These are phyloP conservation scores for Aspergillus cristatus DNA, from an alignment of 495 filamentous ascomycete species.

Conservation along the genomic window DNA sequence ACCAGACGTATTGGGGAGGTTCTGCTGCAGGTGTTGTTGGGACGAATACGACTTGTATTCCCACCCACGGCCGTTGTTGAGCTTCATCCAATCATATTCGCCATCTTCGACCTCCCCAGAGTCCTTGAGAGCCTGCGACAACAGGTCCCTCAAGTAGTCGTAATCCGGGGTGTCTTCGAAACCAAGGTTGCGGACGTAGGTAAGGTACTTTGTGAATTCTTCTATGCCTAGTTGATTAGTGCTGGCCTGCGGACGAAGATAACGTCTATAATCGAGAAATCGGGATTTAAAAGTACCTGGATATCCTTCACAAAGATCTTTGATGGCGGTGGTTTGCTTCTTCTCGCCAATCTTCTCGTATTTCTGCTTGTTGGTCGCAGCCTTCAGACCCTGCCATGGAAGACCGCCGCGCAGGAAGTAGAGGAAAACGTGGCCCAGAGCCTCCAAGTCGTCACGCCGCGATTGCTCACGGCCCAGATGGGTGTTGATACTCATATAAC, in stretches of 20 bases:
- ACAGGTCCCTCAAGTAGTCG: constrained; percentile 91
- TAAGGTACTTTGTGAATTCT: constrained; percentile 96
- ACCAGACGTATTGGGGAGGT: constrained; percentile 64
- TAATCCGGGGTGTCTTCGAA: constrained; percentile 99
- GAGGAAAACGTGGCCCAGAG: constrained; percentile 97
- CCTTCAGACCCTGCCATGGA: constrained; percentile 97
- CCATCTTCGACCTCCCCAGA: constrained; percentile 94
- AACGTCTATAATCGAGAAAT: background rate
- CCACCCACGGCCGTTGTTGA: constrained; percentile 91
- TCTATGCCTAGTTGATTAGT: constrained; percentile 37
- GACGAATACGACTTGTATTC: constrained; percentile 86
- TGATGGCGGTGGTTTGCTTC: constrained; percentile 96
- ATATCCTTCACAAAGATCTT: constrained; percentile 93
- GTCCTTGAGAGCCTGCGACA: constrained; percentile 93
- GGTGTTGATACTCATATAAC: constrained; percentile 99
- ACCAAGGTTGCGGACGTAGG: constrained; percentile 92
- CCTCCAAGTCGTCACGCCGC: constrained; percentile 91
- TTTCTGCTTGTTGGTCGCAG: constrained; percentile 99
- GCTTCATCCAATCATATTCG: constrained; percentile 99
- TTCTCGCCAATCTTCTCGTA: constrained; percentile 99
- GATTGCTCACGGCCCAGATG: constrained; percentile 96
- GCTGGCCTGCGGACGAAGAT: background rate
- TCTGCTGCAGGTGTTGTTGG: constrained; percentile 64
- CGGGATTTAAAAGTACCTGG: constrained; percentile 46
- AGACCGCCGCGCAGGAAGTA: constrained; percentile 95